Evolutionary conservation across 306 rosid species (phyloP).

Genomic region (Pueraria montana): DNA sequence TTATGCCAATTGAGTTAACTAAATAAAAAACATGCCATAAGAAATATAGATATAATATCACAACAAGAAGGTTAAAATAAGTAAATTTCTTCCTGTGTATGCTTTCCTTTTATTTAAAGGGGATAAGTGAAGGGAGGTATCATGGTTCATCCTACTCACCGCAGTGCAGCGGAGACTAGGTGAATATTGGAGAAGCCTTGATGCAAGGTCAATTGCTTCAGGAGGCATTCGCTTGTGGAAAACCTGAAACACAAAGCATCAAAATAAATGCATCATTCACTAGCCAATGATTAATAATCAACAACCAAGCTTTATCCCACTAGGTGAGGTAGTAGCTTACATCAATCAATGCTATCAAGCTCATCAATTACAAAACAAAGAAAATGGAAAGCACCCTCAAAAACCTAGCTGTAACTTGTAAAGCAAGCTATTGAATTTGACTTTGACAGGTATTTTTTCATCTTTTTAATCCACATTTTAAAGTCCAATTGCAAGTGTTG

Average conservation of each 20-base stretch:
- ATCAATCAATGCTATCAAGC: neutral
- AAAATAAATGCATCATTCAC: conserved; percentile 28
- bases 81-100: neutral
- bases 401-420: neutral
- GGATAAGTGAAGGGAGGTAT: neutral
- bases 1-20: conserved; percentile 1
- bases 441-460: neutral
- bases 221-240: conserved; percentile 94
- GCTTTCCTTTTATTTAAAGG: neutral
- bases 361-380: conserved; percentile 4
- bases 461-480: neutral
- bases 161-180: conserved; percentile 94
- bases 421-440: conserved; percentile 24
- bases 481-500: neutral
- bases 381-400: neutral
- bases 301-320: conserved; percentile 13
- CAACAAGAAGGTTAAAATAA: neutral
- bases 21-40: conserved; percentile 3
- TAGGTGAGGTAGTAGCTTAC: neutral
- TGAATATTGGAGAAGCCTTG: conserved; percentile 93
- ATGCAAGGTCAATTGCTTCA: conserved; percentile 91
- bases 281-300: neutral
- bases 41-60: neutral
- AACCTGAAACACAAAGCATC: conserved; percentile 61
- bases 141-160: conserved; percentile 58